Conservation (phyloP, 2,329 filamentous ascomycete genomes). For the Epichloe aotearoae region DNA sequence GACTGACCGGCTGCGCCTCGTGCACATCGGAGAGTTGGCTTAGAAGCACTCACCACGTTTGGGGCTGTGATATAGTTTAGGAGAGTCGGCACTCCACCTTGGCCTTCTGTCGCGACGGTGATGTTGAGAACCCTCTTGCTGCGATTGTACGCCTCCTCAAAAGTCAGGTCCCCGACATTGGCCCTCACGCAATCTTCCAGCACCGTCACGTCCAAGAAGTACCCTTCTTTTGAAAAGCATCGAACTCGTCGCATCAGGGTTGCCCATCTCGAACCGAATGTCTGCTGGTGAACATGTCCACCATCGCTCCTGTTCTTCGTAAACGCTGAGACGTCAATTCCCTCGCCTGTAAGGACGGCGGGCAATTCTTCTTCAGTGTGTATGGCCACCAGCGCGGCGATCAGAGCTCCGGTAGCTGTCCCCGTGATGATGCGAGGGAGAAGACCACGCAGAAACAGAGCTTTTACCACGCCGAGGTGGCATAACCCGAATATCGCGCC, state of each 20-base stretch:
- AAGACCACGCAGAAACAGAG: slow-evolving; percentile 65
- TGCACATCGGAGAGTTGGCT: neutral
- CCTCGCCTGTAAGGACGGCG: slow-evolving; percentile 60
- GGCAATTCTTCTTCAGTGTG: slow-evolving; percentile 79
- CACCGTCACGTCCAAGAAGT: slow-evolving; percentile 71
- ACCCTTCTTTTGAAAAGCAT: slow-evolving; percentile 62
- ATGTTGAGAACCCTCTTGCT: slow-evolving; percentile 87
- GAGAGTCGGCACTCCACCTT: slow-evolving; percentile 66
- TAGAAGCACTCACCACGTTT: slow-evolving; percentile 58
- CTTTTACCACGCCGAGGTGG: slow-evolving; percentile 82
- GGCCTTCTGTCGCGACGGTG: slow-evolving; percentile 64
- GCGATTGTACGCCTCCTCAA: slow-evolving; percentile 78
- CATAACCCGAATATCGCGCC: slow-evolving; percentile 86
- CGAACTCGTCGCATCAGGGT: slow-evolving; percentile 53
- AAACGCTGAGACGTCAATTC: slow-evolving; percentile 75
- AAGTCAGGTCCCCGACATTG: slow-evolving; percentile 81
- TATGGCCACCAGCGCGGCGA: slow-evolving; percentile 76
- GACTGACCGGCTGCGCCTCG: neutral
- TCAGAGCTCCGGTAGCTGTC: slow-evolving; percentile 78
- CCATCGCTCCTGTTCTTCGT: slow-evolving; percentile 24
- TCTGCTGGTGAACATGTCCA: slow-evolving; percentile 21
- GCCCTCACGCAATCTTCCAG: slow-evolving; percentile 72
- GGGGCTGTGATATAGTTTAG: slow-evolving; percentile 89
- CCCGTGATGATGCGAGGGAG: slow-evolving; percentile 85
- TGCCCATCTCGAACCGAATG: slow-evolving; percentile 31